Conservation (phyloP, 177 flowering plant genomes). For the Tripterygium wilfordii region DNA sequence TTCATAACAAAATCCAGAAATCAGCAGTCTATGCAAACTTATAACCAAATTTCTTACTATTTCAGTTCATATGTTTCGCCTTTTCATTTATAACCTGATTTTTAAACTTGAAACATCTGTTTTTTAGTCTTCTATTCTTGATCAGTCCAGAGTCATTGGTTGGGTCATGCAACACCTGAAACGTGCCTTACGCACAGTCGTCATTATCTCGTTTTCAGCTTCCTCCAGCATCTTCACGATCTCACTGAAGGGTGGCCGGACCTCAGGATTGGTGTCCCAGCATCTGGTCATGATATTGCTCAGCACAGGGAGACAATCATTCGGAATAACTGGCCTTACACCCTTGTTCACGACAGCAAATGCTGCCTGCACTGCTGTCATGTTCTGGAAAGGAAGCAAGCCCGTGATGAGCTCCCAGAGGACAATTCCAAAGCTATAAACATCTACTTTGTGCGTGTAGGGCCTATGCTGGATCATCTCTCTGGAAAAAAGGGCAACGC, state of each 20-base stretch:
- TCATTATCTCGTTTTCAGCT: conserved; percentile 72
- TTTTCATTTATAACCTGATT: no score
- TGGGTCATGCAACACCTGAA: conserved; percentile 78
- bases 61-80: no score
- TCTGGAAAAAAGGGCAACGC: conserved; percentile 28
- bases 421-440: conserved; percentile 85
- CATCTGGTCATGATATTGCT: conserved; percentile 76
- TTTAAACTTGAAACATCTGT: no score
- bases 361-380: conserved; percentile 64
- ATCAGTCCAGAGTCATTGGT: conserved; percentile 61
- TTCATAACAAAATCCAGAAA: not conserved
- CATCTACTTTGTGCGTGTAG: conserved; percentile 58
- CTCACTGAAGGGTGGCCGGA: conserved; percentile 65
- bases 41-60: no score
- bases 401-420: conserved; percentile 92
- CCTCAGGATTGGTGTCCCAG: conserved; percentile 82
- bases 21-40: no score
- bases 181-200: conserved; percentile 77
- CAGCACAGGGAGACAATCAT: conserved; percentile 70
- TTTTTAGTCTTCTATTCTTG: conserved; percentile 3
- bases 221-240: conserved; percentile 72
- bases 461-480: conserved; percentile 84
- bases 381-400: conserved; percentile 64
- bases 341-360: conserved; percentile 88
- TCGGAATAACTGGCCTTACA: conserved; percentile 64